Evolutionary conservation across 140 eudicot species (phyloP), one percentile per base, ranked within the genome.

Genomic region (Cichorium intybus): DNA sequence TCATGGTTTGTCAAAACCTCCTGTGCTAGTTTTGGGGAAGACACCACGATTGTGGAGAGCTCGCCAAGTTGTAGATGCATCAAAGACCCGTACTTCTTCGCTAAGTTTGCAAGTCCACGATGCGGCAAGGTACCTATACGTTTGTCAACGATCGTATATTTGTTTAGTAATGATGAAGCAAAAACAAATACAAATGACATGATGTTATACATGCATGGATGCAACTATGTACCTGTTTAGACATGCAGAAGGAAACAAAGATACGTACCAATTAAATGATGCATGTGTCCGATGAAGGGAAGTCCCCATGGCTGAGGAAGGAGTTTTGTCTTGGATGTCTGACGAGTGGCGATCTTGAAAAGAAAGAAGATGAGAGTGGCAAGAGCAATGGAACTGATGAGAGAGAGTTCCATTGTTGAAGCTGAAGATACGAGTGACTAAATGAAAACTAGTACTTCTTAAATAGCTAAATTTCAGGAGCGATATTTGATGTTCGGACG

Each of bases 21-120:
- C 27, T 68, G 67, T 9, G 83, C 83, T 71, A 56, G 56, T 68
- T 52, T 47, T 7, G 83, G 69, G 72, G n/a, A n/a, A n/a, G n/a
- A n/a, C n/a, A n/a, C n/a, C n/a, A n/a, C n/a, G n/a, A n/a, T n/a
- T n/a, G n/a, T 5, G 3, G 78, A 52, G 5, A 62, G 65, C 16
- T 72, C 71, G 3, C 78, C 78, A 0, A 72, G 78, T 17, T 55
- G 80, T 17, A 73, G 27, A 43, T 63, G 66, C 71, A 72, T 63
- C 34, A 64, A 28, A 27, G 72, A 10, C n/a, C 72, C 72, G 24
- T 72, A 55, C 21, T 53, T 62, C 27, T 64, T 33, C 20, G 78
- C 52, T 23, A 62, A 45, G 6, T 72, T 59, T 59, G 2, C 48
- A 23, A 70, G 43, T 33, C 75, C 52, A 6, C 68, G 75, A 48